These are phyloP conservation scores for Trichoderma endophyticum DNA, from an alignment of 2,329 filamentous ascomycete genomes.

Conservation along the genomic window DNA sequence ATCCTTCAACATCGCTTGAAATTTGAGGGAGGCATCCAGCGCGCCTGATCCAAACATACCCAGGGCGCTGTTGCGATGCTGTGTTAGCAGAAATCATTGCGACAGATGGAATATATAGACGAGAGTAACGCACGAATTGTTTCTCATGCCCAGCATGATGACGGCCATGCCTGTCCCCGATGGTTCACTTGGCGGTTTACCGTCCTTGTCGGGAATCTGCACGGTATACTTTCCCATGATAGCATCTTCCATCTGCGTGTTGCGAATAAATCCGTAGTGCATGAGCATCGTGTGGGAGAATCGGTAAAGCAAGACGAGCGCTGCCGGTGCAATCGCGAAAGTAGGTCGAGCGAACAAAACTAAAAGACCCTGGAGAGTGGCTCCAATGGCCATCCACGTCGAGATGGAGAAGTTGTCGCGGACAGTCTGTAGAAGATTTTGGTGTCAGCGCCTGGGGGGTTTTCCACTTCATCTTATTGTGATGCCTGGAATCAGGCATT, in stretches of 20 bases:
- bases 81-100: neutral
- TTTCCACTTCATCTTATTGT: neutral
- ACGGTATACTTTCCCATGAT: slow-evolving; percentile 9
- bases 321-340: neutral
- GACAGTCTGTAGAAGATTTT: neutral
- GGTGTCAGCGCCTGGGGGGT: neutral
- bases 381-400: slow-evolving; percentile 16
- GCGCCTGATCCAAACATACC: slow-evolving; percentile 9
- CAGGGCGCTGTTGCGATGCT: neutral
- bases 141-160: neutral
- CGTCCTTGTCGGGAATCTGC: neutral
- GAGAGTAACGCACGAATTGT: slow-evolving; percentile 9
- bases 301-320: neutral
- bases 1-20: neutral
- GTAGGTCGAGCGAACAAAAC: neutral
- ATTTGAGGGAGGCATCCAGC: neutral
- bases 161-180: neutral
- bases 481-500: neutral
- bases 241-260: slow-evolving; percentile 10
- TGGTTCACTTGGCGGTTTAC: neutral
- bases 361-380: neutral
- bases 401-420: slow-evolving; percentile 13
- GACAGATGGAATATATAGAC: neutral
- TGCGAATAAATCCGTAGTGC: neutral
- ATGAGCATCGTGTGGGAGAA: slow-evolving; percentile 9